Conservation (phyloP, 345 rosid species). For the Garcia nutans region DNA sequence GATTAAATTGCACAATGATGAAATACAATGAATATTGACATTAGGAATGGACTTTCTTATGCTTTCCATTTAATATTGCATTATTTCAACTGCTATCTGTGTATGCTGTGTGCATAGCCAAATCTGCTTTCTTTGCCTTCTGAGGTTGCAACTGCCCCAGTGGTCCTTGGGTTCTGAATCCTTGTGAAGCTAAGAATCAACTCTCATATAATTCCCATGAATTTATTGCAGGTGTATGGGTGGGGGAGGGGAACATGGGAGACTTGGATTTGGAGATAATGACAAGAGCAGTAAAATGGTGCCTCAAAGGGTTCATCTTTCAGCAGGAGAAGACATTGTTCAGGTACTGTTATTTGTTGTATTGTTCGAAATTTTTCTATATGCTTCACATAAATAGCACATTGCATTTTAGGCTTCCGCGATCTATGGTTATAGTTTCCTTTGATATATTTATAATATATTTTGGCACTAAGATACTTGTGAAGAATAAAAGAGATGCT, state of each 20-base stretch:
- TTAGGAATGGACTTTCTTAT: background rate
- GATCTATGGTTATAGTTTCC: background rate
- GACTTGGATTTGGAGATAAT: constrained; percentile 97
- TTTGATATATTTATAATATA: background rate
- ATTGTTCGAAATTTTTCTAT: background rate
- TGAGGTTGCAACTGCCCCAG: background rate
- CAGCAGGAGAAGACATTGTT: constrained; percentile 75
- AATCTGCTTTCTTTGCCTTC: background rate
- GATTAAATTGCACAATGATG: background rate
- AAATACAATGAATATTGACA: background rate
- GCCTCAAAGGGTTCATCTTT: constrained; percentile 86
- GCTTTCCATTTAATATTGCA: background rate
- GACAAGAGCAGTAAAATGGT: constrained; percentile 99
- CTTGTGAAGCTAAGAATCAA: background rate
- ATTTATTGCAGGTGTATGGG: constrained; percentile 65
- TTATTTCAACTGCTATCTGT: too few relatives aligned
- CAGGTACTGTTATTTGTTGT: constrained; percentile 43
- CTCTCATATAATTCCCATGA: too few relatives aligned
- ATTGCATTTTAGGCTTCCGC: background rate
- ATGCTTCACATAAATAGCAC: background rate
- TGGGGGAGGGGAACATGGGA: constrained; percentile 99
- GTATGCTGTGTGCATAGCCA: background rate
- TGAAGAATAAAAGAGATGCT: background rate
- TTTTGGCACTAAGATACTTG: background rate
- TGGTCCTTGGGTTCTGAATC: background rate